phyloP scores from a whole-genome alignment of 140 eudicot species.

The Ambrosia hybrid region DNA sequence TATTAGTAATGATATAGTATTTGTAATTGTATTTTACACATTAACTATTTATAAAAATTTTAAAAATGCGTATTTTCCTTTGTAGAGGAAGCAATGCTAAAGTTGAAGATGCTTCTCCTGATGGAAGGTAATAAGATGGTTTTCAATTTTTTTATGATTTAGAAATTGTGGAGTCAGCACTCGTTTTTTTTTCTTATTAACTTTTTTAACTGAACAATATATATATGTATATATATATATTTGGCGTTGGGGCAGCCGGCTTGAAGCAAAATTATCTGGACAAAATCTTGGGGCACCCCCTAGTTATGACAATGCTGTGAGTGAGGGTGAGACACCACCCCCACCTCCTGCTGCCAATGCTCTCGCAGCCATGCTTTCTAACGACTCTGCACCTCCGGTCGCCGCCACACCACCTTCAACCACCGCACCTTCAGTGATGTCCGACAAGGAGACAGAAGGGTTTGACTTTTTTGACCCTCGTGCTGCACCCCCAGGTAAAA shows the following conservation, averaged over 20 bases:
- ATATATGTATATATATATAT: no score
- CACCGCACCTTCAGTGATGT: conserved; percentile 38
- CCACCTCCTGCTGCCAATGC: conserved; percentile 24
- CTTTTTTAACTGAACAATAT: not conserved
- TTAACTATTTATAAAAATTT: not conserved
- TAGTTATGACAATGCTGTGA: conserved; percentile 76
- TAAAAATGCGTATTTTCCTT: not conserved
- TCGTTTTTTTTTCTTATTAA: no score
- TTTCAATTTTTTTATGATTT: not conserved
- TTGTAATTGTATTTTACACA: not conserved
- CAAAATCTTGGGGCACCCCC: conserved; percentile 71
- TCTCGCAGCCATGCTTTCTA: conserved; percentile 31
- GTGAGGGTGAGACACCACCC: conserved; percentile 45
- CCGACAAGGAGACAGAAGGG: conserved; percentile 35
- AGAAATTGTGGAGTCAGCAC: conserved; percentile 3
- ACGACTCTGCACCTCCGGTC: conserved; percentile 20
- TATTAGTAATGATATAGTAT: conserved; percentile 47
- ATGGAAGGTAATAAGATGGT: conserved; percentile 65
- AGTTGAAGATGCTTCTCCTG: conserved; percentile 73
- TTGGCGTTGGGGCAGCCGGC: conserved; percentile 36
- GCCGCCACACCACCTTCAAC: conserved; percentile 34
- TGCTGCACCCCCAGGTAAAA: conserved; percentile 62
- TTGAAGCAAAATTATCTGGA: conserved; percentile 52
- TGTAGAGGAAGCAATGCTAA: conserved; percentile 70
- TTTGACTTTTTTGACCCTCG: conserved; percentile 93